Evolutionary conservation across 148 eudicot genomes (phyloP).

Genomic region (Persicaria tinctoria): DNA sequence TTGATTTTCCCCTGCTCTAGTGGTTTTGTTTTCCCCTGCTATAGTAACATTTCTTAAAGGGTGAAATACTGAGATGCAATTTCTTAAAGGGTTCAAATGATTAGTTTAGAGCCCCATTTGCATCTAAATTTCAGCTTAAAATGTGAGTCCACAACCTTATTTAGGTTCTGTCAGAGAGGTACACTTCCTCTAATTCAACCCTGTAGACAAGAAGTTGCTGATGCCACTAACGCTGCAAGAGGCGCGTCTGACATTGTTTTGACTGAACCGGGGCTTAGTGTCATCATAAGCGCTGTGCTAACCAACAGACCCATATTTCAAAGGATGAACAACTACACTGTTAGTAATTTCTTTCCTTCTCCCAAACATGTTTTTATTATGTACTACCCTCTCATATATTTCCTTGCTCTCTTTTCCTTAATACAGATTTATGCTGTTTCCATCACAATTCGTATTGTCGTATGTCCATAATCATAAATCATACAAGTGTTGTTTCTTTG

Average conservation of each 20-base stretch:
- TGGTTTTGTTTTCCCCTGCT: no score
- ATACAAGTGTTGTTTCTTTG: neutral
- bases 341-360: neutral
- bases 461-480: constrained; percentile 28
- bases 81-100: no score
- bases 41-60: no score
- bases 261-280: constrained; percentile 96
- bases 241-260: constrained; percentile 94
- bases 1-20: no score
- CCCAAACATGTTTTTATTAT: neutral
- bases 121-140: no score
- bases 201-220: constrained; percentile 37
- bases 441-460: constrained; percentile 99
- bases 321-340: constrained; percentile 96
- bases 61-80: no score
- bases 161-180: no score
- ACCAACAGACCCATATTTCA: constrained; percentile 98
- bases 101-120: no score
- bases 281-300: constrained; percentile 90
- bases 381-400: neutral
- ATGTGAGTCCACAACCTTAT: no score
- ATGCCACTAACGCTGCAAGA: constrained; percentile 95
- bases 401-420: neutral
- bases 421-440: constrained; percentile 95
- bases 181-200: no score